A percentile compares a stretch with the other conserved stretches of the same genome.
Conservation (phyloP, 768 basidiomycete genomes). For the Kwoniella sp. region DNA sequence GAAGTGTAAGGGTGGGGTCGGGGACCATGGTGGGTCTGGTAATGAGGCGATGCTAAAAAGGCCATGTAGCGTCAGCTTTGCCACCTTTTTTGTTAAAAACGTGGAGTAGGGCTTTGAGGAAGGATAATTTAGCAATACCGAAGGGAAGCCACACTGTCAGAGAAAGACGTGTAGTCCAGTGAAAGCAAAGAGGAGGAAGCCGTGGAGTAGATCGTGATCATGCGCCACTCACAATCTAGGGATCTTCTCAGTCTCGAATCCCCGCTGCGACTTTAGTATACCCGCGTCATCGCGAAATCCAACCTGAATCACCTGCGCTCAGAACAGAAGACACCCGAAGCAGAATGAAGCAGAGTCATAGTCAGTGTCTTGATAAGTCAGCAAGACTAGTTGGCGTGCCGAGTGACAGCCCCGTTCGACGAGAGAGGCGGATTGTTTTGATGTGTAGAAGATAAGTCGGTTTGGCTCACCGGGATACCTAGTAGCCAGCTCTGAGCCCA, state of each 20-base stretch:
- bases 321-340: background rate
- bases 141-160: too few species aligned
- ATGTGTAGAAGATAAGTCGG: background rate
- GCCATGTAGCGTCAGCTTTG: background rate
- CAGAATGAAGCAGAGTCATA: background rate
- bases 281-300: slow-evolving; percentile 53
- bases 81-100: background rate
- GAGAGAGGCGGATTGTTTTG: too few species aligned
- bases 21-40: slow-evolving; percentile 43
- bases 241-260: slow-evolving; percentile 49
- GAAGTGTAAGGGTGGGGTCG: slow-evolving; percentile 39
- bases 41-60: slow-evolving; percentile 40
- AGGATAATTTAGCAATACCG: background rate
- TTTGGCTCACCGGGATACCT: slow-evolving; percentile 49
- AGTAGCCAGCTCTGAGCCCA: slow-evolving; percentile 58
- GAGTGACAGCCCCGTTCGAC: too few species aligned
- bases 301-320: slow-evolving; percentile 44
- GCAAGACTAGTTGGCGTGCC: too few species aligned
- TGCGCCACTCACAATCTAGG: slow-evolving; percentile 47
- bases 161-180: too few species aligned
- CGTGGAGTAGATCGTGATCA: background rate
- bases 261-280: slow-evolving; percentile 38
- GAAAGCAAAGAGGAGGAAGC: too few species aligned
- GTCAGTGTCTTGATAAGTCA: background rate
- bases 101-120: too few species aligned